Conservation (phyloP, 2,329 filamentous ascomycete species). For the Alternaria rosae region DNA sequence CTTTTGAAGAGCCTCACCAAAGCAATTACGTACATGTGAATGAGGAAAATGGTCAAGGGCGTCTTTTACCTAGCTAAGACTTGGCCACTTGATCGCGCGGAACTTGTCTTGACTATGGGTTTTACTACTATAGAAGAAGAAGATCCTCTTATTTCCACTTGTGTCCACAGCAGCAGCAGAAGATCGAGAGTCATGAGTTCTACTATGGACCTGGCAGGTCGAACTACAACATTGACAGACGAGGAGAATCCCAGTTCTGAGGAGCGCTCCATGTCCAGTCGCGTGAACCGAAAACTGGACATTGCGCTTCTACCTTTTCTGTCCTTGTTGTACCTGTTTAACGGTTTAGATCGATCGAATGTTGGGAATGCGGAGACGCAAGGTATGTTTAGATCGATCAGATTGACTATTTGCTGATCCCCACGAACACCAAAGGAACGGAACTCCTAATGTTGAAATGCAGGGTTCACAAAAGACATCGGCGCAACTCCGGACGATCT, state of each 20-base stretch:
- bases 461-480: slow-evolving; percentile 33
- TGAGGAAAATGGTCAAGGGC: neutral
- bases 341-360: slow-evolving; percentile 34
- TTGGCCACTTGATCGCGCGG: neutral
- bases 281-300: slow-evolving; percentile 31
- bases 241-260: neutral
- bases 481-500: slow-evolving; percentile 30
- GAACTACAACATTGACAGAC: neutral
- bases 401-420: neutral
- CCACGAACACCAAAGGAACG: neutral
- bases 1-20: neutral
- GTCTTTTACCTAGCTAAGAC: neutral
- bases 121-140: neutral
- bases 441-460: neutral
- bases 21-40: slow-evolving; percentile 8
- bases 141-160: neutral
- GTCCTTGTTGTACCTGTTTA: slow-evolving; percentile 32
- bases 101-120: neutral
- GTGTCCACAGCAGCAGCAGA: neutral
- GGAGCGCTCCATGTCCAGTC: slow-evolving; percentile 6
- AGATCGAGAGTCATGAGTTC: neutral
- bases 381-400: slow-evolving; percentile 16
- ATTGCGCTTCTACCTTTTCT: slow-evolving; percentile 30
- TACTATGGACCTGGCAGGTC: neutral
- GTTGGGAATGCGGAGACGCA: slow-evolving; percentile 38